phyloP scores from a whole-genome alignment of 1,284 basidiomycete species.

The Naganishia cerealis region DNA sequence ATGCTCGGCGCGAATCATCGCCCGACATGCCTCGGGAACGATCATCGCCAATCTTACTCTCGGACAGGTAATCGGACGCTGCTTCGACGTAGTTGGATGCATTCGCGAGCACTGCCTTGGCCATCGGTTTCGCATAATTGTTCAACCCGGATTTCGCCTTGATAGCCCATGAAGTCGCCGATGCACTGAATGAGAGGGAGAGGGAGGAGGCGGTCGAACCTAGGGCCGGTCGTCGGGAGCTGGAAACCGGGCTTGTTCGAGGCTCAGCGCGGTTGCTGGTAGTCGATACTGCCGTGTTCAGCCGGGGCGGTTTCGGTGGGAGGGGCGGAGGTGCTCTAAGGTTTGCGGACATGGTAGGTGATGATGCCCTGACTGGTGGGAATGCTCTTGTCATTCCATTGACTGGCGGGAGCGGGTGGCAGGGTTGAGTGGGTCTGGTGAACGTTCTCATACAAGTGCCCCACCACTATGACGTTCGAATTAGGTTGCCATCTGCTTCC shows the following conservation, averaged over 20 bases:
- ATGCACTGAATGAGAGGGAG: slow-evolving; percentile 16
- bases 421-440: too few species aligned
- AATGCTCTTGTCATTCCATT: slow-evolving; percentile 18
- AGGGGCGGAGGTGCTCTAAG: slow-evolving; percentile 18
- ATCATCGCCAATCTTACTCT: background rate
- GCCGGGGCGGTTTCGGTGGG: slow-evolving; percentile 9
- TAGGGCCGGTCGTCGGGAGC: slow-evolving; percentile 2
- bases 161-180: slow-evolving; percentile 27
- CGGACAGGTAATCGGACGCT: slow-evolving; percentile 6
- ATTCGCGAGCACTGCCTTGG: slow-evolving; percentile 1
- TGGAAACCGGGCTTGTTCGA: background rate
- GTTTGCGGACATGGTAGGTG: slow-evolving; percentile 23
- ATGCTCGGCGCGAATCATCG: background rate
- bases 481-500: too few species aligned
- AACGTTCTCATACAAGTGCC: too few species aligned
- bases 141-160: slow-evolving; percentile 40
- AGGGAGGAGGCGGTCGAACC: slow-evolving; percentile 9
- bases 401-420: background rate
- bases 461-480: too few species aligned
- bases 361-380: slow-evolving; percentile 21
- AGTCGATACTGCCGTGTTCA: background rate
- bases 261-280: background rate
- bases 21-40: slow-evolving; percentile 8
- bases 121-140: slow-evolving; percentile 26
- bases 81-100: slow-evolving; percentile 22